These are phyloP conservation scores for Alternaria arbusti DNA, from an alignment of 2,329 filamentous ascomycete genomes.

Conservation along the genomic window DNA sequence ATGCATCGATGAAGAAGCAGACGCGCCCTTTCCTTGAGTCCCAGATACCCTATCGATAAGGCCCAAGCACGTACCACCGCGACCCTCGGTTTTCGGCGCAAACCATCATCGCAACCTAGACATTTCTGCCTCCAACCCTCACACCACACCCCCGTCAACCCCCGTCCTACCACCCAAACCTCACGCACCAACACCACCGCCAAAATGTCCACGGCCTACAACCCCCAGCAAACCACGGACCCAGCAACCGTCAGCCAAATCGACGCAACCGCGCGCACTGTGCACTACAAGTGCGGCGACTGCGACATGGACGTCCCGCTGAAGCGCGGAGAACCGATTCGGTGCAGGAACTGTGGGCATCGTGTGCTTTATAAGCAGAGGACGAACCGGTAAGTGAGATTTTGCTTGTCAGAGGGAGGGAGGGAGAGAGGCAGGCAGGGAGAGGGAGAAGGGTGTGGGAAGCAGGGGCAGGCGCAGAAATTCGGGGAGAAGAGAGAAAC, in stretches of 20 bases:
- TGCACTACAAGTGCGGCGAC: constrained; percentile 73
- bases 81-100: constrained; percentile 5
- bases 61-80: neutral
- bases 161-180: neutral
- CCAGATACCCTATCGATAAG: constrained; percentile 2
- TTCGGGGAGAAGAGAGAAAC: neutral
- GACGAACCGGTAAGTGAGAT: constrained; percentile 81
- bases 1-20: too few relatives aligned
- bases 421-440: too few relatives aligned
- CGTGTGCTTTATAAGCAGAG: constrained; percentile 97
- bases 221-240: neutral
- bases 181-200: neutral
- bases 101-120: neutral
- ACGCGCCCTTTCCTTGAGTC: too few relatives aligned
- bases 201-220: neutral
- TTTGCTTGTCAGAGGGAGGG: too few relatives aligned
- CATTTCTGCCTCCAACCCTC: neutral
- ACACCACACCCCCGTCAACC: neutral
- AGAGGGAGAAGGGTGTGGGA: too few relatives aligned
- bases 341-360: constrained; percentile 92
- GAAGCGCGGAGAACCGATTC: constrained; percentile 78
- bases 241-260: constrained; percentile 4
- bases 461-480: too few relatives aligned
- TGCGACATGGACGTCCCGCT: constrained; percentile 79
- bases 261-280: constrained; percentile 53